Conservation (phyloP, 2,329 filamentous ascomycete species). For the Verticillium tricorpus region DNA sequence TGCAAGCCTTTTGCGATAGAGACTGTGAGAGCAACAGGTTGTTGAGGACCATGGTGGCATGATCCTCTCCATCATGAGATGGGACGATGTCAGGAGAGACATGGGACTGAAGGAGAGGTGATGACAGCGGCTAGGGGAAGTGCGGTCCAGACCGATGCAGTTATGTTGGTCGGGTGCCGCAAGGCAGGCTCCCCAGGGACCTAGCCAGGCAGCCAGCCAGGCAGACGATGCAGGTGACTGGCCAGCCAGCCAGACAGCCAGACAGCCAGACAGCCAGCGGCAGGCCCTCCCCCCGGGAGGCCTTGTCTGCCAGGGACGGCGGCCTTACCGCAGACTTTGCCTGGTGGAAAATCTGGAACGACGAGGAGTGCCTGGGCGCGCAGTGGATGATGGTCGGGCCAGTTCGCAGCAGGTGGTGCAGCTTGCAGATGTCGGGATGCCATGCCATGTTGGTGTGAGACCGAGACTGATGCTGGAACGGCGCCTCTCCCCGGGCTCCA, state of each 20-base stretch:
- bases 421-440: not conserved
- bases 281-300: not conserved
- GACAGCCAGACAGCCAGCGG: not conserved
- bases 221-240: not conserved
- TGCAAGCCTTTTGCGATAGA: not conserved
- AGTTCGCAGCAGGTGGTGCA: not conserved
- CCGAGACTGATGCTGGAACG: not conserved
- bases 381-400: too few species aligned
- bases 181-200: not conserved
- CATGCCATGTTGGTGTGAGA: not conserved
- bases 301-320: not conserved
- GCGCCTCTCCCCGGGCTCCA: not conserved
- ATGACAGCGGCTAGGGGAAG: not conserved
- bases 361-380: not conserved
- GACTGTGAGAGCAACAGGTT: not conserved
- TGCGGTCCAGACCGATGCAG: not conserved
- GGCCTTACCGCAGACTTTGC: not conserved
- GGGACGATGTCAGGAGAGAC: not conserved
- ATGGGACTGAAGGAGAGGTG: not conserved
- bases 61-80: not conserved
- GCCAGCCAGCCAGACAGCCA: not conserved
- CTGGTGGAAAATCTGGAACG: not conserved
- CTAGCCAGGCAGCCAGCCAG: not conserved
- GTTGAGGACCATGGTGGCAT: not conserved
- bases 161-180: not conserved